Conservation (phyloP, 176 grass and related monocot genomes). For the Zoysia pacifica region DNA sequence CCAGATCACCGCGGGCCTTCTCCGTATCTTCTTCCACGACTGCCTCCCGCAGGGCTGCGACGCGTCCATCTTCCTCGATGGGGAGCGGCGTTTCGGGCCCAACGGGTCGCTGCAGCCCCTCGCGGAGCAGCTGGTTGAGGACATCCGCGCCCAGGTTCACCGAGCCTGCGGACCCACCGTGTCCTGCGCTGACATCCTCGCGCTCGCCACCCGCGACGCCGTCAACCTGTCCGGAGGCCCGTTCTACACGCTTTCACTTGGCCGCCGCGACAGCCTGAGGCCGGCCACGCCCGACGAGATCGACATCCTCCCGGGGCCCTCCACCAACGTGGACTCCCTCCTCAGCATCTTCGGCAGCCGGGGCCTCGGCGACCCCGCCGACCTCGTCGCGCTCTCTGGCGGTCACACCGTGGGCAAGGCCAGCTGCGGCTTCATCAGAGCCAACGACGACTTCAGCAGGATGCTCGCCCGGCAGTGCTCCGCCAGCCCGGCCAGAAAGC, state of each 20-base stretch:
- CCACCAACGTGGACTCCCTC: neutral
- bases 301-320: slow-evolving; percentile 11
- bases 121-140: slow-evolving; percentile 40
- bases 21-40: slow-evolving; percentile 53
- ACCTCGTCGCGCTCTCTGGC: too few species aligned
- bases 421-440: neutral
- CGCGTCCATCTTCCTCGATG: slow-evolving; percentile 2
- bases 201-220: slow-evolving; percentile 69
- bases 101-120: slow-evolving; percentile 38
- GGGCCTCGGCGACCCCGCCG: neutral
- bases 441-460: slow-evolving; percentile 20
- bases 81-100: neutral
- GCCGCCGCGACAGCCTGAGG: slow-evolving; percentile 22
- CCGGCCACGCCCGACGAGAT: neutral
- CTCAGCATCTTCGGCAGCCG: neutral
- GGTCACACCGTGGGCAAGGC: too few species aligned
- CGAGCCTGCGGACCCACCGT: slow-evolving; percentile 39
- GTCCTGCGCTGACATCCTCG: slow-evolving; percentile 80
- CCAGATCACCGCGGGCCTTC: slow-evolving; percentile 26
- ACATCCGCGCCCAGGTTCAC: slow-evolving; percentile 36
- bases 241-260: neutral
- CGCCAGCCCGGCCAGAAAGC: neutral
- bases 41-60: slow-evolving; percentile 25
- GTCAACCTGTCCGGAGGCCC: slow-evolving; percentile 34
- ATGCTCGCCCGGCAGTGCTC: slow-evolving; percentile 12